phyloP scores from a whole-genome alignment of 306 rosid species.

The Glycine tomentella region DNA sequence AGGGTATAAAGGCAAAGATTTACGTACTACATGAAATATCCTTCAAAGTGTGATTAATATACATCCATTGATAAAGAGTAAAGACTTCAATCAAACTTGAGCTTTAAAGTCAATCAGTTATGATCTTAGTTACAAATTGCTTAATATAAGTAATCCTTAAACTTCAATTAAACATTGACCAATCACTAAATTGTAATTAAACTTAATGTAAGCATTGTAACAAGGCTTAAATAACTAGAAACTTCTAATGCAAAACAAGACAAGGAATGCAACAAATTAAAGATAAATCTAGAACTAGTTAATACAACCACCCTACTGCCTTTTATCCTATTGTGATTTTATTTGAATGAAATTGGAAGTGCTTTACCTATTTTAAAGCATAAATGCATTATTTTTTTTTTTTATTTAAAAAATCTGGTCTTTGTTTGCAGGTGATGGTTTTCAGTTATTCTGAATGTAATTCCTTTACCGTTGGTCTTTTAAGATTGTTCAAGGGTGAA shows the following conservation, averaged over 20 bases:
- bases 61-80: not conserved
- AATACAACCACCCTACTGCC: not conserved
- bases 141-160: not conserved
- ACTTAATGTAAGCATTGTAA: conserved; percentile 1
- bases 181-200: not conserved
- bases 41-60: conserved; percentile 9
- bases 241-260: not conserved
- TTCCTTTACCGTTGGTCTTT: conserved; percentile 11
- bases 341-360: not conserved
- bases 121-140: conserved; percentile 7
- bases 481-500: conserved; percentile 22
- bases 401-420: not conserved
- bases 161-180: not conserved
- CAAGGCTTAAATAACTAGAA: conserved; percentile 11
- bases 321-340: conserved; percentile 2
- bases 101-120: not conserved
- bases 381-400: not conserved
- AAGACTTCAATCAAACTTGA: not conserved
- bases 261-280: conserved; percentile 16
- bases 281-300: conserved; percentile 10
- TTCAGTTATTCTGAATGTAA: conserved; percentile 19
- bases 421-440: conserved; percentile 46
- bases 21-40: not conserved
- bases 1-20: conserved; percentile 24
- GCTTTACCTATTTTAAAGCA: conserved; percentile 10